phyloP scores from a whole-genome alignment of 2,329 filamentous ascomycete genomes.

The Paramyrothecium sp. region DNA sequence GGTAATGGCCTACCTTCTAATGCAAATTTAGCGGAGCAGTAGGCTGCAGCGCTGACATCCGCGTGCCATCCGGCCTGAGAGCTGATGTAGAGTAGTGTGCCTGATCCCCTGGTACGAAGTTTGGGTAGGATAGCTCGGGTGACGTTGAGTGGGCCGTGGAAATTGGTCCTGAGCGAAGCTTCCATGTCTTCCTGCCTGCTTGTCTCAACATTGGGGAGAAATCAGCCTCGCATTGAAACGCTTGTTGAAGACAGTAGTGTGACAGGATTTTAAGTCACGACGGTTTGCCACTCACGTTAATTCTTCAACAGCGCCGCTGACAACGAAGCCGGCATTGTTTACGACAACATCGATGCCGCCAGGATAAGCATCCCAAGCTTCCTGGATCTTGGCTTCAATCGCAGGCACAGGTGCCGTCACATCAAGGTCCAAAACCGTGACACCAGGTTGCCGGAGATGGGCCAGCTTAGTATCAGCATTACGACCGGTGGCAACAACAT shows the following conservation, averaged over 20 bases:
- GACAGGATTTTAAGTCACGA: background rate
- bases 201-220: background rate
- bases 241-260: background rate
- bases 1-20: slow-evolving; percentile 20
- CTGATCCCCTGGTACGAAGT: slow-evolving; percentile 23
- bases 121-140: slow-evolving; percentile 30
- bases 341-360: slow-evolving; percentile 34
- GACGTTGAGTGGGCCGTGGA: slow-evolving; percentile 35
- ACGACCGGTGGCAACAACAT: slow-evolving; percentile 40
- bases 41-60: slow-evolving; percentile 26
- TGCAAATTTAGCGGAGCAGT: slow-evolving; percentile 29
- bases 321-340: slow-evolving; percentile 35
- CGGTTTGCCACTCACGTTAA: slow-evolving; percentile 13
- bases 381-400: slow-evolving; percentile 11
- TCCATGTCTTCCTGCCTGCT: slow-evolving; percentile 21
- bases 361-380: slow-evolving; percentile 14
- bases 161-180: slow-evolving; percentile 29
- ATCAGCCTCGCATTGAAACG: background rate
- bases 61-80: slow-evolving; percentile 32
- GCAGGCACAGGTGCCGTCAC: slow-evolving; percentile 3
- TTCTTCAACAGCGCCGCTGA: slow-evolving; percentile 21
- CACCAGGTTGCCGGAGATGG: slow-evolving; percentile 25
- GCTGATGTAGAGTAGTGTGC: slow-evolving; percentile 31
- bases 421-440: slow-evolving; percentile 16
- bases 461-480: slow-evolving; percentile 29